Percentiles rank a stretch among this genome's conserved stretches.
These are phyloP conservation scores for Tricholoma sp. DNA, from an alignment of 768 basidiomycete species.

Conservation along the genomic window DNA sequence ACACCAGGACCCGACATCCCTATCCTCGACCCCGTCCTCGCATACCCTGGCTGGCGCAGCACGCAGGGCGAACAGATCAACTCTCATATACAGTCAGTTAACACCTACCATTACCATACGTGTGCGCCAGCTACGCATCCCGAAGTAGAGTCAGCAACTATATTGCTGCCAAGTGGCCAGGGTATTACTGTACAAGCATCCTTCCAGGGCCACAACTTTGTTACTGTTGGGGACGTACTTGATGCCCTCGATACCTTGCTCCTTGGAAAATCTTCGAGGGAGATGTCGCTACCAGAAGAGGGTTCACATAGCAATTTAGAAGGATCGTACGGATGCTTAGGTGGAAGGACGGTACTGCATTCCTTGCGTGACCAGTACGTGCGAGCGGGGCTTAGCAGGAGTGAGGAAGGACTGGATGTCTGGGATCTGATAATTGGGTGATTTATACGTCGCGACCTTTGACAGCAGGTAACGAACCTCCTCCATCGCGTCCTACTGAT, in stretches of 20 bases:
- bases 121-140: background rate
- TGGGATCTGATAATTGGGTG: background rate
- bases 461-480: too few species aligned
- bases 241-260: background rate
- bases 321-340: background rate
- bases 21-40: background rate
- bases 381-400: background rate
- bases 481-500: too few species aligned
- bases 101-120: background rate
- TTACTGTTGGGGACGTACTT: background rate
- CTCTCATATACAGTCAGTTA: background rate
- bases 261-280: background rate
- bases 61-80: background rate
- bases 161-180: background rate
- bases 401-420: background rate
- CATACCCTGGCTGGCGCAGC: background rate
- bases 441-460: too few species aligned
- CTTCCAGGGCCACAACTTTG: background rate
- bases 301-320: background rate
- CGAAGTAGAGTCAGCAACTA: background rate
- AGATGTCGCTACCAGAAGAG: background rate
- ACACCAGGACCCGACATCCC: background rate
- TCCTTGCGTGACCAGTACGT: background rate
- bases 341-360: background rate
- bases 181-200: background rate